Conservation (phyloP, 768 basidiomycete genomes). For the Termitomyces sp. region DNA sequence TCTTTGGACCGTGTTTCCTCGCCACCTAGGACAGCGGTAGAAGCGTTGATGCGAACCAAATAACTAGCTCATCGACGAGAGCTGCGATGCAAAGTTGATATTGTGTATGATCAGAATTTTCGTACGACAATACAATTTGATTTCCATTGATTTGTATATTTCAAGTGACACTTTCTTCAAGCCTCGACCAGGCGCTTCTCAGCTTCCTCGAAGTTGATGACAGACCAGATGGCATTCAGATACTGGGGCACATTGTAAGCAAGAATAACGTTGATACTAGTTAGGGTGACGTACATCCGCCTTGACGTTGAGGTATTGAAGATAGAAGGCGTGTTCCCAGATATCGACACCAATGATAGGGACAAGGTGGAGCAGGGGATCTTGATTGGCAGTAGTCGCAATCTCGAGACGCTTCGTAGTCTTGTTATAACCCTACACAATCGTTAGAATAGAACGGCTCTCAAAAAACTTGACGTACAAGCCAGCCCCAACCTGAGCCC, state of each 20-base stretch:
- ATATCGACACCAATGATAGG: slow-evolving; percentile 91
- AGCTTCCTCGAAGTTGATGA: slow-evolving; percentile 87
- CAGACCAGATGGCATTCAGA: slow-evolving; percentile 85
- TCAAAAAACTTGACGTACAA: slow-evolving; percentile 46
- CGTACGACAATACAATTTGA: background rate
- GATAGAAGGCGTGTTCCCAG: slow-evolving; percentile 96
- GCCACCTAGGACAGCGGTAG: too few relatives aligned
- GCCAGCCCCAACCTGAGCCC: slow-evolving; percentile 95
- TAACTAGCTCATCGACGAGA: background rate
- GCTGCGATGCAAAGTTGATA: background rate
- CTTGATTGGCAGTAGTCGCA: slow-evolving; percentile 91
- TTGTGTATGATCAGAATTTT: background rate
- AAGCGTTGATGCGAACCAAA: background rate
- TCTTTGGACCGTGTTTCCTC: too few relatives aligned
- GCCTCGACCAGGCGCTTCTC: slow-evolving; percentile 40
- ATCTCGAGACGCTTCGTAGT: slow-evolving; percentile 71
- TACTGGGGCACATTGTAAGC: slow-evolving; percentile 44
- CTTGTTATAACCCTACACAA: slow-evolving; percentile 61
- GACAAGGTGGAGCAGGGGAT: slow-evolving; percentile 69
- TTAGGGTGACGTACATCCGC: slow-evolving; percentile 58
- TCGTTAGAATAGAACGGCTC: background rate
- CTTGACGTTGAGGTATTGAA: slow-evolving; percentile 96
- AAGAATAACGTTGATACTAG: background rate
- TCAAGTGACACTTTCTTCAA: background rate
- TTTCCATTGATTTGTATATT: background rate